Base-by-base conservation (phyloP, 345 rosid genomes). In the Atalantia buxifolia region DNA sequence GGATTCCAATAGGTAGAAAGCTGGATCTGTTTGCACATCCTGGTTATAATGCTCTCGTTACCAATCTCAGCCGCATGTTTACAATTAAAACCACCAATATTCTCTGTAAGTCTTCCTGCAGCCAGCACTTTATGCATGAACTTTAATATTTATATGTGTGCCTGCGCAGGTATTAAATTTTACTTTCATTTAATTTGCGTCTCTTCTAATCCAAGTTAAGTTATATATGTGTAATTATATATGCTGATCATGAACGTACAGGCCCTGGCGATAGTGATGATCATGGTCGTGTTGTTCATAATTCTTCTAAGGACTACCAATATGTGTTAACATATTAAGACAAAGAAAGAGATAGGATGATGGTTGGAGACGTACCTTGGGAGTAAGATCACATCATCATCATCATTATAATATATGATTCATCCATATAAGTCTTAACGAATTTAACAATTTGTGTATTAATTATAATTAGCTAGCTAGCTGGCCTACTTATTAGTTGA, bases 331-430 rank as follows among this genome's bases (percentile, higher is more conserved):
- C 88, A 16, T 90, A 90, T 59, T 88, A 90, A 79, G 94, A 90
- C 76, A 85, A 83, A 79, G 94, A 90, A 61, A 86, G 88, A 64
- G 92, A 90, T 27, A 87, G 89, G 91, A 90, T 90, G 92, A 83
- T 90, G 71, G 92, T 87, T 63, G 92, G 94, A 61, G 91, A 90
- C 74, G 94, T 89, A 63, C 92, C 94, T 10, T 89, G 91, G 91
- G 81, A 86, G 94, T 87, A 84, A 68, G 89, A 42, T 42, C 48
- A 10, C 14, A 42, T 42, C 56, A 50, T 16, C 5, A 50, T 62
- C 45, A 14, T n/a, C 35, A 28, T 28, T 53, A 42, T 42, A 42
- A 42, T 42, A 42, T 42, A 42, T 42, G 6, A 10, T 38, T 22
- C 50, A 14, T 31, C 69, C 10, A 16, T 42, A 42, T 42, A 10